These are phyloP conservation scores for Pichia paraexigua DNA, from an alignment of 805 yeast species.

Conservation along the genomic window DNA sequence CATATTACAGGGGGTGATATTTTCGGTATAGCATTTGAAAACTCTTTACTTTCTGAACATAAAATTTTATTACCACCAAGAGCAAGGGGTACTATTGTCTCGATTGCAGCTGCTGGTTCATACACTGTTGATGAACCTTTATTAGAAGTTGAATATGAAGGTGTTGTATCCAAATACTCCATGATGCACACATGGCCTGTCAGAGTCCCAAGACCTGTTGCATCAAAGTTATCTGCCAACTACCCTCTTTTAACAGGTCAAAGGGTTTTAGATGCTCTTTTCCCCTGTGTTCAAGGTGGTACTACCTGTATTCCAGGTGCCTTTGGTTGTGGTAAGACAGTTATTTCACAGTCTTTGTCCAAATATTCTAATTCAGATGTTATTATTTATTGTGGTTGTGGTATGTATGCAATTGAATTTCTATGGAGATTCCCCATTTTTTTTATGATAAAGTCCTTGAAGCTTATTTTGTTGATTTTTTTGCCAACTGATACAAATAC, in stretches of 20 bases:
- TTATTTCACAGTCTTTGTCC: constrained; percentile 53
- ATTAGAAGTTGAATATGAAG: constrained; percentile 92
- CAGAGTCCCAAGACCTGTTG: constrained; percentile 98
- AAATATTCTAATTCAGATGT: constrained; percentile 97
- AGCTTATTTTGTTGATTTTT: background rate
- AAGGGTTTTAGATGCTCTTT: constrained; percentile 94
- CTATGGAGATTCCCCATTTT: constrained; percentile 18
- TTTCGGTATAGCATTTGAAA: constrained; percentile 88
- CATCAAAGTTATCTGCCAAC: constrained; percentile 89
- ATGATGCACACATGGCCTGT: constrained; percentile 99
- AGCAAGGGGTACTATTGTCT: constrained; percentile 94
- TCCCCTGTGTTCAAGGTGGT: constrained; percentile 99
- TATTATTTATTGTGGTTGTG: constrained; percentile 84
- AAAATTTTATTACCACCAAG: constrained; percentile 95
- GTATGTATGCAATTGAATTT: constrained; percentile 22
- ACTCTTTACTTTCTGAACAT: constrained; percentile 87
- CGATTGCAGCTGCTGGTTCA: constrained; percentile 83
- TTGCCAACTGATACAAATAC: background rate
- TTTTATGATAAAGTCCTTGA: background rate
- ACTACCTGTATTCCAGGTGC: constrained; percentile 99
- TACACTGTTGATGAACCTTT: constrained; percentile 86
- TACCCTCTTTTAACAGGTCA: constrained; percentile 96
- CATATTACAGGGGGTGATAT: constrained; percentile 98
- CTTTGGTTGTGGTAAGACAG: constrained; percentile 89
- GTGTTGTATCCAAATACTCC: constrained; percentile 67